These are phyloP conservation scores for Guillardia theta DNA, from an alignment of 78 protist genomes.

Conservation along the genomic window DNA sequence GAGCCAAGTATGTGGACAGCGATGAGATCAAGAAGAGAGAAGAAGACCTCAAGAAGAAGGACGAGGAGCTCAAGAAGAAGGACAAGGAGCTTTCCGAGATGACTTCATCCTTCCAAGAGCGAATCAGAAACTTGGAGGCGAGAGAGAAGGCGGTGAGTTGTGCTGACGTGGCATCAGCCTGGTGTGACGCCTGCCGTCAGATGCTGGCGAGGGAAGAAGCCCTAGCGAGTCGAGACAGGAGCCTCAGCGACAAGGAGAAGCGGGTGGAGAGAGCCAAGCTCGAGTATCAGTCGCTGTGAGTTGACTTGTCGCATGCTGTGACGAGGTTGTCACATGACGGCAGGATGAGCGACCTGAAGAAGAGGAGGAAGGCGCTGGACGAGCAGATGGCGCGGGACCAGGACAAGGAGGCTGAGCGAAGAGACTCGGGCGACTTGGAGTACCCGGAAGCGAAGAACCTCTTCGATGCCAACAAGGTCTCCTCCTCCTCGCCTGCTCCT, in stretches of 20 bases:
- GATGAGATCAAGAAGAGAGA: not conserved
- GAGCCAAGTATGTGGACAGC: not conserved
- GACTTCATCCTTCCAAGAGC: not conserved
- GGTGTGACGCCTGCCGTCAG: not conserved
- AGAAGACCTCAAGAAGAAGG: not conserved
- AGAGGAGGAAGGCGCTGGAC: not conserved
- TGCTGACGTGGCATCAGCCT: too few species aligned
- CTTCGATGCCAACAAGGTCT: too few species aligned
- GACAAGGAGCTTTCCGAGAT: not conserved
- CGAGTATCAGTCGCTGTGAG: not conserved
- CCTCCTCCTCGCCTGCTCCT: too few species aligned
- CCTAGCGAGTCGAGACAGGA: not conserved
- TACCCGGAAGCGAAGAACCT: not conserved
- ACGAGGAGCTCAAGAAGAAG: not conserved
- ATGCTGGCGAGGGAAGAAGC: not conserved
- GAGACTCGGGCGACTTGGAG: not conserved
- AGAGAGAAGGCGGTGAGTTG: too few species aligned
- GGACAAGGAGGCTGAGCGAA: not conserved
- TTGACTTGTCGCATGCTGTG: too few species aligned
- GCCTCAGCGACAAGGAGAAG: not conserved
- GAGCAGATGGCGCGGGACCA: not conserved
- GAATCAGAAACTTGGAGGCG: too few species aligned
- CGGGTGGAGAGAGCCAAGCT: not conserved
- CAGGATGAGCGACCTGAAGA: not conserved
- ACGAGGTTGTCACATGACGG: too few species aligned